These are phyloP conservation scores for Diplogelasinospora grovesii DNA, from an alignment of 495 filamentous ascomycete genomes.

Conservation along the genomic window DNA sequence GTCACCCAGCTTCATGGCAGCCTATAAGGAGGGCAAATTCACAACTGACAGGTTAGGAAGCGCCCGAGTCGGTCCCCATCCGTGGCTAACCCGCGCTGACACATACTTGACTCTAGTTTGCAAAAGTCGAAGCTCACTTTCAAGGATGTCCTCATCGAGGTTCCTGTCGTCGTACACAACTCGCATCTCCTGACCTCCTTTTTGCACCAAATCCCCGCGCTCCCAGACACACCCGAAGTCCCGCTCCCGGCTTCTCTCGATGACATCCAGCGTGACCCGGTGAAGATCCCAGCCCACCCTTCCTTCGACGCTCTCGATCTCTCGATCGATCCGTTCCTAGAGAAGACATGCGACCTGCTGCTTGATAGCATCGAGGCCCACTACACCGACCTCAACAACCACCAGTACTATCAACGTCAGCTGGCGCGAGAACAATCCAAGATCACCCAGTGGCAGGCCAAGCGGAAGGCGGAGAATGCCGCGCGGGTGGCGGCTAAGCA, in stretches of 20 bases:
- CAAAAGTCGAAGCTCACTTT: slow-evolving; percentile 89
- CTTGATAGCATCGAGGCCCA: slow-evolving; percentile 95
- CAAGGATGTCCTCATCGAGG: slow-evolving; percentile 87
- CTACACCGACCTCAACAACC: slow-evolving; percentile 98
- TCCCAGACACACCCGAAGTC: slow-evolving; percentile 52
- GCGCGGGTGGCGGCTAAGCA: slow-evolving; percentile 81
- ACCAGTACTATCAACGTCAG: slow-evolving; percentile 95
- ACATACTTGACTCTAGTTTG: slow-evolving; percentile 48
- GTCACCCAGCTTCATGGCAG: slow-evolving; percentile 80
- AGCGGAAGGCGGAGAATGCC: slow-evolving; percentile 92
- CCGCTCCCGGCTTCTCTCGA: slow-evolving; percentile 69
- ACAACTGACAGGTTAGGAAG: slow-evolving; percentile 75
- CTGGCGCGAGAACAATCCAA: slow-evolving; percentile 93
- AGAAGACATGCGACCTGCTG: slow-evolving; percentile 93
- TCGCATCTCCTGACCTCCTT: slow-evolving; percentile 93
- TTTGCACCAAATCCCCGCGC: slow-evolving; percentile 71
- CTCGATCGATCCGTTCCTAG: slow-evolving; percentile 94
- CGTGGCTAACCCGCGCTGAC: slow-evolving; percentile 18
- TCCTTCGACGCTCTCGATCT: slow-evolving; percentile 86
- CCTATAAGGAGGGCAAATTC: slow-evolving; percentile 95
- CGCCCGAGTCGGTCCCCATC: too few relatives aligned
- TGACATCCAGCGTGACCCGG: slow-evolving; percentile 53
- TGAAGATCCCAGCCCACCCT: slow-evolving; percentile 63
- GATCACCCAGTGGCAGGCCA: slow-evolving; percentile 90
- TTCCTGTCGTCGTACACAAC: slow-evolving; percentile 91